Conservation (phyloP, 306 rosid species). For the Echinosophora koreensis region DNA sequence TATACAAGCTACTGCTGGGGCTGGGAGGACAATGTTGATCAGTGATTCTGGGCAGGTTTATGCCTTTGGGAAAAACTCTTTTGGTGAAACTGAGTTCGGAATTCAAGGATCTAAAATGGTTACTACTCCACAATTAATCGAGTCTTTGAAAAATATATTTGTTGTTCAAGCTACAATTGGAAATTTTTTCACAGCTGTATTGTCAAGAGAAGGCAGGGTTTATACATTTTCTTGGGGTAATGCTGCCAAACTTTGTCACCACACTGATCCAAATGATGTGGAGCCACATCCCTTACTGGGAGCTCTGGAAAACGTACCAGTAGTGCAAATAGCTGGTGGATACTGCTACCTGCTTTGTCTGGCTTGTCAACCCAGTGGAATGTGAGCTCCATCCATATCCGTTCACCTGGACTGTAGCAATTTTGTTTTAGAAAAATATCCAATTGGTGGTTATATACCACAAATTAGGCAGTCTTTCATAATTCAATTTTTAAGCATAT, state of each 20-base stretch:
- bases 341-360: slow-evolving; percentile 91
- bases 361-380: slow-evolving; percentile 80
- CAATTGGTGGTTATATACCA: not conserved
- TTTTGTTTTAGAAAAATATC: not conserved
- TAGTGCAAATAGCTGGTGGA: slow-evolving; percentile 90
- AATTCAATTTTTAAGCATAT: not conserved
- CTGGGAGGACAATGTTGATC: slow-evolving; percentile 84
- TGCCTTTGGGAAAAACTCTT: slow-evolving; percentile 81
- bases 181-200: slow-evolving; percentile 78
- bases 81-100: slow-evolving; percentile 73
- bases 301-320: slow-evolving; percentile 75
- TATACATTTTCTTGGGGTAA: slow-evolving; percentile 87
- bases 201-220: slow-evolving; percentile 87
- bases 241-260: slow-evolving; percentile 76
- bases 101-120: slow-evolving; percentile 60
- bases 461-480: not conserved
- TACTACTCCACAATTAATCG: slow-evolving; percentile 68
- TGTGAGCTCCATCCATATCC: slow-evolving; percentile 59
- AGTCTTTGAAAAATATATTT: slow-evolving; percentile 72
- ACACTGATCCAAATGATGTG: slow-evolving; percentile 70
- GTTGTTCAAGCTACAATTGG: slow-evolving; percentile 95
- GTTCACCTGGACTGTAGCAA: not conserved
- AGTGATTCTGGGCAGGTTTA: slow-evolving; percentile 81
- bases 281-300: slow-evolving; percentile 82
- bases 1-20: slow-evolving; percentile 79